Conservation (phyloP, 225 moss, liverwort and hornwort species). For the Pseudoscleropodium purum region DNA sequence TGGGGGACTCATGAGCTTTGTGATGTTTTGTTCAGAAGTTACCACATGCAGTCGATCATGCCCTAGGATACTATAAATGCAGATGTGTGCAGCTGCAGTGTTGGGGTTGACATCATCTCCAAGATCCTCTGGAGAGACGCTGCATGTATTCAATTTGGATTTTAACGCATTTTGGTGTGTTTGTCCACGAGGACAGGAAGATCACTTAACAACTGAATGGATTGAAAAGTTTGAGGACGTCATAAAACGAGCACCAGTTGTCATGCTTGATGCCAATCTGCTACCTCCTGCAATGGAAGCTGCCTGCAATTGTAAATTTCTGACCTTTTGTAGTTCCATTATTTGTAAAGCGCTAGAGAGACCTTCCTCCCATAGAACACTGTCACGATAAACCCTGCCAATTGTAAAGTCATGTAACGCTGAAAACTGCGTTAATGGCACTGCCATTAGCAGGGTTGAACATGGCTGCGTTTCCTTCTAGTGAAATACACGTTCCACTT, state of each 20-base stretch:
- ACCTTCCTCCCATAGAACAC: not conserved
- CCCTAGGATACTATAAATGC: not conserved
- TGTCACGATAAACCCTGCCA: not conserved
- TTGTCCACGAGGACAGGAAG: conserved; percentile 53
- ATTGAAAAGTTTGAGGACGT: conserved; percentile 47
- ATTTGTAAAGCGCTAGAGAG: not conserved
- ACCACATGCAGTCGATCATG: not conserved
- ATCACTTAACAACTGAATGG: conserved; percentile 73
- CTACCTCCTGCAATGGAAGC: conserved; percentile 52
- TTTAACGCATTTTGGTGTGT: conserved; percentile 8
- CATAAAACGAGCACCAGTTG: conserved; percentile 61
- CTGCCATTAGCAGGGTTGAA: not conserved
- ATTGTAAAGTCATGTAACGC: not conserved
- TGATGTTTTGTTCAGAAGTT: not conserved
- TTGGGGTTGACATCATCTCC: not conserved
- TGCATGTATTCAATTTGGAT: not conserved
- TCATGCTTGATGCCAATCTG: conserved; percentile 86
- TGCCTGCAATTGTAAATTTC: conserved; percentile 60
- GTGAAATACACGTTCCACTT: not conserved
- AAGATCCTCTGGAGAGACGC: not conserved
- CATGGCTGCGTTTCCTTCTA: not conserved
- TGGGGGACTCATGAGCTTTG: not conserved
- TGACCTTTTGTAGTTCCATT: not conserved
- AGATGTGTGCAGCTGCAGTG: not conserved
- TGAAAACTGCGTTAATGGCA: not conserved